Evolutionary conservation across 73 alveolate genomes (phyloP).

Genomic region (Effrenium voratum): DNA sequence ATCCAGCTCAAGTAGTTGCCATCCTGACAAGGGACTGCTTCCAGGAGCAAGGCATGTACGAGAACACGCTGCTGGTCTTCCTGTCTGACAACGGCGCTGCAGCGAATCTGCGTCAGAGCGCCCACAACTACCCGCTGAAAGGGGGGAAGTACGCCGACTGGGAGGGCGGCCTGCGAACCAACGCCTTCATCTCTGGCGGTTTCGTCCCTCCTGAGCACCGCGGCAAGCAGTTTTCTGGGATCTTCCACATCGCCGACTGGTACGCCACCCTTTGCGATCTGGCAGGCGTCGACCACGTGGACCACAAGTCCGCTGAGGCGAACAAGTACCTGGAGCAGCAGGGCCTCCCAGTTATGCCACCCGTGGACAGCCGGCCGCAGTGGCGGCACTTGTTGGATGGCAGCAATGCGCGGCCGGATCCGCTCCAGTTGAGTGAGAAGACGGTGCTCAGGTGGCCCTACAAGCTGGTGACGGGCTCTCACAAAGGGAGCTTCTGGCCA

Average conservation of each 20-base stretch:
- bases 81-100: constrained; percentile 28
- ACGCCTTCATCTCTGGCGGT: constrained; percentile 31
- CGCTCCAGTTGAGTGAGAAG: neutral
- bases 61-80: constrained; percentile 2
- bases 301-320: constrained; percentile 6
- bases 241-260: constrained; percentile 37
- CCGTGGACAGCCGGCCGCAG: constrained; percentile 25
- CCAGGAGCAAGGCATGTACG: constrained; percentile 15
- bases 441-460: neutral
- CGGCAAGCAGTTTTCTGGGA: neutral
- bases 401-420: constrained; percentile 11
- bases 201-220: neutral
- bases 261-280: constrained; percentile 8
- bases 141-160: constrained; percentile 37
- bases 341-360: neutral
- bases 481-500: constrained; percentile 14
- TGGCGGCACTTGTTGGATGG: constrained; percentile 41
- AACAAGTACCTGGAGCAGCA: neutral
- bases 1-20: too few relatives aligned
- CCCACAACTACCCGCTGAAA: constrained; percentile 27
- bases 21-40: too few relatives aligned
- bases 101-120: neutral
- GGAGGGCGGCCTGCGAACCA: constrained; percentile 54
- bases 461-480: neutral
- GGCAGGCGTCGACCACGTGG: neutral